Evolutionary conservation across 352 stramenopile species (phyloP).

Genomic region (Blastocystis sp.): DNA sequence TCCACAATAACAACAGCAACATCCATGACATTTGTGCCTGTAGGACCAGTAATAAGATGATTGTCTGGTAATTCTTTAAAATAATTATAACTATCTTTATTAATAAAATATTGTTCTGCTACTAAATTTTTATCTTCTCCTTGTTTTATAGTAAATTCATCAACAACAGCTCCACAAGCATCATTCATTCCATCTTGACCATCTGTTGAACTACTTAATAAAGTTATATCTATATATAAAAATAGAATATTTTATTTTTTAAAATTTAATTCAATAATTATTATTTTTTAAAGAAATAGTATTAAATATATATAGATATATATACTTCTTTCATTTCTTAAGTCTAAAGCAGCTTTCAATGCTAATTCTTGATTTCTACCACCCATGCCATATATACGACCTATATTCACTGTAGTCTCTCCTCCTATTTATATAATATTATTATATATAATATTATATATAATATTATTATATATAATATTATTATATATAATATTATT

Average conservation of each 20-base stretch:
- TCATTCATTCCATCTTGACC: conserved; percentile 57
- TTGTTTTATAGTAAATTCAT: conserved; percentile 44
- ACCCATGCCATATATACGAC: conserved; percentile 45
- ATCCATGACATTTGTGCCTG: conserved; percentile 44
- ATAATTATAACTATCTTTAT: conserved; percentile 37
- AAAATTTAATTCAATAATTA: too few relatives aligned
- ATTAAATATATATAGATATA: too few relatives aligned
- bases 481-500: too few relatives aligned
- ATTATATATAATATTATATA: too few relatives aligned
- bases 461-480: too few relatives aligned
- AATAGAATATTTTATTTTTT: too few relatives aligned
- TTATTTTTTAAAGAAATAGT: too few relatives aligned
- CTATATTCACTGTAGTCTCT: conserved; percentile 43
- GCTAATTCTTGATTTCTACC: conserved; percentile 58
- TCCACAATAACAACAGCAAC: conserved; percentile 32
- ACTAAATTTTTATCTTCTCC: conserved; percentile 14
- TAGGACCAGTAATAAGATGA: conserved; percentile 40
- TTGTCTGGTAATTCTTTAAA: conserved; percentile 21
- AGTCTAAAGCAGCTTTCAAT: conserved; percentile 48
- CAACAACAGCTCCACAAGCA: conserved; percentile 52
- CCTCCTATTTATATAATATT: conserved; percentile 30
- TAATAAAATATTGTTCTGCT: conserved; percentile 29
- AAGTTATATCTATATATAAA: too few relatives aligned
- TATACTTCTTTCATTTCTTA: conserved; percentile 41
- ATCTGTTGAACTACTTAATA: conserved; percentile 50